phyloP scores from a whole-genome alignment of 1,284 basidiomycete genomes.

The Paramarasmius palmivorus region DNA sequence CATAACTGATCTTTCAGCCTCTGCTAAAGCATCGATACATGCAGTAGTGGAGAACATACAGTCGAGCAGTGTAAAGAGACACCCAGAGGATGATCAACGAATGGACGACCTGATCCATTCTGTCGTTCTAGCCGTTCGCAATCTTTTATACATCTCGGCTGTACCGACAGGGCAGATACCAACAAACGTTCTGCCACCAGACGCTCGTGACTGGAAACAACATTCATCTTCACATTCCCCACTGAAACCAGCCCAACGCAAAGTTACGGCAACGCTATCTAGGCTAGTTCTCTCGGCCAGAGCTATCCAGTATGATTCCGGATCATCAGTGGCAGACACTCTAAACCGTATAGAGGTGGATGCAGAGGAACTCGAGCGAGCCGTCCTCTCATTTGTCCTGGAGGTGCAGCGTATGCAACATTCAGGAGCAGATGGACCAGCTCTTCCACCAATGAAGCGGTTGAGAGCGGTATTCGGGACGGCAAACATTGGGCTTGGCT shows the following conservation, averaged over 20 bases:
- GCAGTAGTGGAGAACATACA: constrained; percentile 66
- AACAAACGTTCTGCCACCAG: constrained; percentile 52
- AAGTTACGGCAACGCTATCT: constrained; percentile 77
- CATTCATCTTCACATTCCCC: constrained; percentile 52
- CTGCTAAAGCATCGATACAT: constrained; percentile 59
- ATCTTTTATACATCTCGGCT: constrained; percentile 72
- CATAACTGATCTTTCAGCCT: constrained; percentile 57
- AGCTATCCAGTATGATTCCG: constrained; percentile 76
- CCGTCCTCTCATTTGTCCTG: constrained; percentile 69
- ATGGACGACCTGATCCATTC: constrained; percentile 64
- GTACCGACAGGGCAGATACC: constrained; percentile 65
- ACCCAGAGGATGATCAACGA: constrained; percentile 52
- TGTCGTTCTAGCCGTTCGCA: constrained; percentile 72
- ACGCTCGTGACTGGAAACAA: constrained; percentile 39
- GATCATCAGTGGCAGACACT: constrained; percentile 60
- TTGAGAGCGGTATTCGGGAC: constrained; percentile 66
- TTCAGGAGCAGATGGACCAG: constrained; percentile 29
- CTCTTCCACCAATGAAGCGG: constrained; percentile 47
- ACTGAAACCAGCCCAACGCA: constrained; percentile 72
- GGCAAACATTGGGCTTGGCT: constrained; percentile 65
- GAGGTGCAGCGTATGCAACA: constrained; percentile 67
- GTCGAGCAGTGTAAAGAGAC: constrained; percentile 39
- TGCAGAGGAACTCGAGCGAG: constrained; percentile 76
- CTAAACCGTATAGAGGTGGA: constrained; percentile 73
- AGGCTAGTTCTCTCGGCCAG: constrained; percentile 75